These are phyloP conservation scores for Barnettozyma populi DNA, from an alignment of 805 yeast species.

Conservation along the genomic window DNA sequence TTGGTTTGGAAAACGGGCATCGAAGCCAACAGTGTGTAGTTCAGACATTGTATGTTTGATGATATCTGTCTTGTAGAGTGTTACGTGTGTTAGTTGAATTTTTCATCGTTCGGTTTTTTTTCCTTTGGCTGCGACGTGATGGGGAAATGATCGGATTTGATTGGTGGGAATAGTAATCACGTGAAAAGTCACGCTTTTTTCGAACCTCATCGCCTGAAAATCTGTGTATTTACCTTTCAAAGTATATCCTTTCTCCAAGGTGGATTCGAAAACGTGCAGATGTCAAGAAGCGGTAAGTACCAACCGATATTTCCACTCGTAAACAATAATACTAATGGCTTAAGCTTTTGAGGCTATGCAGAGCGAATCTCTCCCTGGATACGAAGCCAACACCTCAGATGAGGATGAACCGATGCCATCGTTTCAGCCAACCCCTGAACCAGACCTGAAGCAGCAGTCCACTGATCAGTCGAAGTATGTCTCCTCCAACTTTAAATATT, in stretches of 20 bases:
- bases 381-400: constrained; percentile 21
- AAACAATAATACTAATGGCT: neutral
- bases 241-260: too few relatives aligned
- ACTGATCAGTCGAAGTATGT: constrained; percentile 16
- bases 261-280: neutral
- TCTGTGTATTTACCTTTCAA: neutral
- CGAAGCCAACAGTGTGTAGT: constrained; percentile 67
- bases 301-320: neutral
- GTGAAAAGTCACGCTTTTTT: neutral
- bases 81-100: neutral
- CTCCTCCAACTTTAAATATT: constrained; percentile 34
- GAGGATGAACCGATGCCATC: constrained; percentile 10
- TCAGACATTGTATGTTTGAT: constrained; percentile 21
- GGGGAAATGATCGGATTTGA: constrained; percentile 6
- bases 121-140: neutral
- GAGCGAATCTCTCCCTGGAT: constrained; percentile 14
- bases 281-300: constrained; percentile 13
- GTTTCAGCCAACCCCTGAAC: constrained; percentile 5
- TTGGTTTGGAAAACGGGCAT: constrained; percentile 93
- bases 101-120: constrained; percentile 11
- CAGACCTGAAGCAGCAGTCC: neutral
- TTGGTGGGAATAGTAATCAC: constrained; percentile 4
- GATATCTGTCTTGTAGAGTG: neutral
- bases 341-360: constrained; percentile 22
- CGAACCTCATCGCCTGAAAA: neutral